A percentile compares a stretch with the other conserved stretches of the same genome.
These are phyloP conservation scores for Purpureocillium takamizusanense DNA, from an alignment of 2,329 filamentous ascomycete genomes.

Conservation along the genomic window DNA sequence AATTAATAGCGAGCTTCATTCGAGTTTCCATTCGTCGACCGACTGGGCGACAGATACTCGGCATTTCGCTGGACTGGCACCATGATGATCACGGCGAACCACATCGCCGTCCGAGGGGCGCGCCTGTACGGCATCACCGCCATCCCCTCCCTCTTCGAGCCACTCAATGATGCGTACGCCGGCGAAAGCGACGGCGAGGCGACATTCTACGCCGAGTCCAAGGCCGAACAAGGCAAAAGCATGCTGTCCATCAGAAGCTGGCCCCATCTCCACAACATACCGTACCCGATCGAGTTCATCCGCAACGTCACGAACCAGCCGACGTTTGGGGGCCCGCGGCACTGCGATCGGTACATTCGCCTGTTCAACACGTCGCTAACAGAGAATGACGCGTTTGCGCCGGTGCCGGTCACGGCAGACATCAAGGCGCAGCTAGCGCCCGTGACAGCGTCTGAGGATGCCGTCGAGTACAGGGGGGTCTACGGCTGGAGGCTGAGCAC, in stretches of 20 bases:
- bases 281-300: slow-evolving; percentile 32
- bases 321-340: slow-evolving; percentile 25
- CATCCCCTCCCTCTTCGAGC: slow-evolving; percentile 32
- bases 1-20: slow-evolving; percentile 40
- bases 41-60: slow-evolving; percentile 38
- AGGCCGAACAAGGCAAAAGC: slow-evolving; percentile 12
- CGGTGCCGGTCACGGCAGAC: slow-evolving; percentile 15
- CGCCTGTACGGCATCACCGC: slow-evolving; percentile 35
- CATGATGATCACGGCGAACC: slow-evolving; percentile 36
- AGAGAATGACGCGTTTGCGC: slow-evolving; percentile 12
- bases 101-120: slow-evolving; percentile 33
- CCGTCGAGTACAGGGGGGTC: not conserved
- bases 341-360: slow-evolving; percentile 34
- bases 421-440: slow-evolving; percentile 17
- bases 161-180: slow-evolving; percentile 38
- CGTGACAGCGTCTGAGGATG: slow-evolving; percentile 4
- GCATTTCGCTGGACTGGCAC: slow-evolving; percentile 41
- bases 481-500: slow-evolving; percentile 1
- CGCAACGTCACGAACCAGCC: slow-evolving; percentile 47
- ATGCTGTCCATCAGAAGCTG: slow-evolving; percentile 10
- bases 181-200: not conserved
- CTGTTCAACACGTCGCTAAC: slow-evolving; percentile 30
- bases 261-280: not conserved
- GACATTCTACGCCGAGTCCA: slow-evolving; percentile 10
- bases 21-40: slow-evolving; percentile 47